Evolutionary conservation across 208 protist genomes (phyloP), one percentile per base, ranked within the genome.

Genomic region (Wallacemonas sp.): DNA sequence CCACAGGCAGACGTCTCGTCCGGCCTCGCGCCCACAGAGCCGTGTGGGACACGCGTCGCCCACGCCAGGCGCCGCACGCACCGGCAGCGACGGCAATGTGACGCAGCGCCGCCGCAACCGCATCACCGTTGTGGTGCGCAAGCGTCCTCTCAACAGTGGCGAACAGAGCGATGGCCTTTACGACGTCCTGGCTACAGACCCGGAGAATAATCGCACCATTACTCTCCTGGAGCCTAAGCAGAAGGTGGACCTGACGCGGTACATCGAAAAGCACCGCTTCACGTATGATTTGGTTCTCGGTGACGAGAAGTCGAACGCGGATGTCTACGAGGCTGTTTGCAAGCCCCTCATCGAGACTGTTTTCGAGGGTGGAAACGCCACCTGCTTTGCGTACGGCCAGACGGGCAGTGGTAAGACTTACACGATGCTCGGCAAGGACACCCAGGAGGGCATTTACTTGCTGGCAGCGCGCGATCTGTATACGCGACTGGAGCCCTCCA

Each of bases 241-340:
- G 44, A 97, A 98, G 70, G 90, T 99, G 42, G 98, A 99, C 78
- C 68, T 99, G 21, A 97, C 89, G 19, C 97, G 97, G 57, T 99
- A 98, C 75, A 98, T 95, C 59, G 95, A 98, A 52, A 95, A 95
- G 72, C 98, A 99, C 61, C 85, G 89, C 34, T 99, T 98, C 71
- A 83, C 83, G 24, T 99, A 98, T 69, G 98, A 99, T 71, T 76
- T 96, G 26, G 96, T 98, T 21, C 92, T 99, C 53, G 92, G 97
- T 53, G 92, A 98, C 59, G 79, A 64, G 39, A 79, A 92, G 53
- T 88, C 63, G 68, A 98, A 99, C 70, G 73, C 74, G 37, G 85
- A 92, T 61, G 92, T 98, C 5, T 98, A 96, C 74, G 78, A 91
- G 58, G 61, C 92, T 27, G 80, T 97, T 12, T 96, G 86, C 68